Evolutionary conservation across 495 filamentous ascomycete species (phyloP).

Genomic region (Penicillium verhagenii): DNA sequence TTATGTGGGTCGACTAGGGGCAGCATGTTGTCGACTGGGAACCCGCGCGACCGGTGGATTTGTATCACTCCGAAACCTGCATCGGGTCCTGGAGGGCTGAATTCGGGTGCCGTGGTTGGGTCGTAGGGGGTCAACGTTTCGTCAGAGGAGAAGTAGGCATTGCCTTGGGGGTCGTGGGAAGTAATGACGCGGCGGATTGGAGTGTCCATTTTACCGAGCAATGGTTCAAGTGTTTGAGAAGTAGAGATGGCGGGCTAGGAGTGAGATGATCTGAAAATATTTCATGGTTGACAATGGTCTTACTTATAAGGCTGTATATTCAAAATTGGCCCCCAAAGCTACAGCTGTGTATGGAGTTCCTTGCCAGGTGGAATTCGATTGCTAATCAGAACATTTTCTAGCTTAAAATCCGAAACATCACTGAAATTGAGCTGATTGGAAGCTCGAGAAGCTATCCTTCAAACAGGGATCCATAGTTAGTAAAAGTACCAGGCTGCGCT

Average conservation of each 20-base stretch:
- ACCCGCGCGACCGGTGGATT: constrained; percentile 27
- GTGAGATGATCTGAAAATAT: background rate
- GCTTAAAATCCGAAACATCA: background rate
- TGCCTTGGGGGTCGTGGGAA: constrained; percentile 18
- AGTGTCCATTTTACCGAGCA: constrained; percentile 13
- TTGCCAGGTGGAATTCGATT: background rate
- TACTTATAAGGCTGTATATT: too few relatives aligned
- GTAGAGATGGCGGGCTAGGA: background rate
- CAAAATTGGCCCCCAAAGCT: too few relatives aligned
- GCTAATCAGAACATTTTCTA: background rate
- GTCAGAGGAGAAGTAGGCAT: constrained; percentile 23
- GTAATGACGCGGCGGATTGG: constrained; percentile 26
- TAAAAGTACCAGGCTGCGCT: background rate
- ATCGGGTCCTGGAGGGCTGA: constrained; percentile 15
- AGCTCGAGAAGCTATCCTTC: background rate
- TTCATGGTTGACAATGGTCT: too few relatives aligned
- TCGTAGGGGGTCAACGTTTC: constrained; percentile 25
- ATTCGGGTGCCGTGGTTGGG: constrained; percentile 21
- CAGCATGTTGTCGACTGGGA: constrained; percentile 25
- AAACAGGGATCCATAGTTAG: background rate
- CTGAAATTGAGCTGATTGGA: background rate
- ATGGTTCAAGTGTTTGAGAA: background rate
- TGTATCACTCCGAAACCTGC: constrained; percentile 25
- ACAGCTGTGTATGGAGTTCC: background rate
- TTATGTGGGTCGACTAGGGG: constrained; percentile 18